Evolutionary conservation across 2,329 filamentous ascomycete species (phyloP).

Genomic region (Xylaria sp.): DNA sequence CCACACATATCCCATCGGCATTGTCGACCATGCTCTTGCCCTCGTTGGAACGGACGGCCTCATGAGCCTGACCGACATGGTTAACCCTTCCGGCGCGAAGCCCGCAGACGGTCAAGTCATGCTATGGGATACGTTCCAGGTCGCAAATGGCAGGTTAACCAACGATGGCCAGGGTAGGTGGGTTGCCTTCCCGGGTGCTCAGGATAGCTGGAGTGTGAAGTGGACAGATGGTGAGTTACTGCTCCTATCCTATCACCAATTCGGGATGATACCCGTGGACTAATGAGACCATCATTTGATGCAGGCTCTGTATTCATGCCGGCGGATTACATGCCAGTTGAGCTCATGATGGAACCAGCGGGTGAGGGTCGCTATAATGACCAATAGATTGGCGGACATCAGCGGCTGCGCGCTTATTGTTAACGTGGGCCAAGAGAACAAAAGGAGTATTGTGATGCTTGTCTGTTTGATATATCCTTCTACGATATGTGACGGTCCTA

Average conservation of each 20-base stretch:
- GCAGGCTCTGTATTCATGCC: conserved; percentile 47
- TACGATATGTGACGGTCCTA: conserved; percentile 21
- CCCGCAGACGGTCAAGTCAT: conserved; percentile 45
- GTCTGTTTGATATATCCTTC: conserved; percentile 13
- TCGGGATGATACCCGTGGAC: background rate
- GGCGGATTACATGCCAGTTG: conserved; percentile 50
- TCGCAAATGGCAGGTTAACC: conserved; percentile 40
- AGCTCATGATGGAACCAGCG: conserved; percentile 49
- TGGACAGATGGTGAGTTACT: conserved; percentile 54
- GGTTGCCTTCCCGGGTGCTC: conserved; percentile 50
- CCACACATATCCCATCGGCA: conserved; percentile 53
- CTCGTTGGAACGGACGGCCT: conserved; percentile 52
- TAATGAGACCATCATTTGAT: conserved; percentile 17
- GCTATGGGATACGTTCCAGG: conserved; percentile 53
- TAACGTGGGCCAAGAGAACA: conserved; percentile 28
- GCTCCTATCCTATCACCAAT: background rate
- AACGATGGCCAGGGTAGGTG: conserved; percentile 47
- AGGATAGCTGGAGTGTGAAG: conserved; percentile 49
- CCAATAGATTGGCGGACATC: conserved; percentile 30
- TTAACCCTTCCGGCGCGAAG: conserved; percentile 46
- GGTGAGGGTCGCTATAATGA: conserved; percentile 43
- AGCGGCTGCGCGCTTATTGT: conserved; percentile 5
- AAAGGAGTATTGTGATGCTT: conserved; percentile 1
- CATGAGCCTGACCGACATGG: conserved; percentile 50
- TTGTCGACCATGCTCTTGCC: conserved; percentile 53